A percentile compares a stretch with the other conserved stretches of the same genome.
Conservation (phyloP, 306 rosid genomes). For the Crotalaria pallida region DNA sequence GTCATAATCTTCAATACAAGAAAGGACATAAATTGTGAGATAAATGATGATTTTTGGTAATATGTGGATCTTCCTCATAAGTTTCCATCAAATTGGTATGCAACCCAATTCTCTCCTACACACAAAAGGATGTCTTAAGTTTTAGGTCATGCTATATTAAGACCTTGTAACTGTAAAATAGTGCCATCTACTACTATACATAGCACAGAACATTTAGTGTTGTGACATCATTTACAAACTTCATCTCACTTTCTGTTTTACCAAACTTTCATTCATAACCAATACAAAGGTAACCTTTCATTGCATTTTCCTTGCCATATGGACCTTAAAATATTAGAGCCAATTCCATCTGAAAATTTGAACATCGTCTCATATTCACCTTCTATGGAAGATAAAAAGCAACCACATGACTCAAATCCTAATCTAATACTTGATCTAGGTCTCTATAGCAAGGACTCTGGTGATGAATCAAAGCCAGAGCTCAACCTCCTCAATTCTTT, state of each 20-base stretch:
- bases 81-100: slow-evolving; percentile 42
- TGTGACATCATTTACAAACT: slow-evolving; percentile 26
- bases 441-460: slow-evolving; percentile 46
- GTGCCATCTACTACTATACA: slow-evolving; percentile 48
- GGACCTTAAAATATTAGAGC: slow-evolving; percentile 36
- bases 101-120: slow-evolving; percentile 16
- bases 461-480: slow-evolving; percentile 47
- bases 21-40: too few species aligned
- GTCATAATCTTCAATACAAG: too few species aligned
- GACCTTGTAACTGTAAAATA: slow-evolving; percentile 79
- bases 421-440: slow-evolving; percentile 59
- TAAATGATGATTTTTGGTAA: too few species aligned
- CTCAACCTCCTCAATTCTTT: slow-evolving; percentile 72
- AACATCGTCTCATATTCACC: slow-evolving; percentile 26
- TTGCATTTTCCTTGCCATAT: slow-evolving; percentile 20
- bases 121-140: slow-evolving; percentile 36
- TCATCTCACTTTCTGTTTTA: slow-evolving; percentile 32
- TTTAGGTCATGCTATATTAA: slow-evolving; percentile 57
- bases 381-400: slow-evolving; percentile 7
- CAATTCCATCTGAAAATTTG: slow-evolving; percentile 41
- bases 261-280: slow-evolving; percentile 22
- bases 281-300: slow-evolving; percentile 7
- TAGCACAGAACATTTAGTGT: slow-evolving; percentile 37
- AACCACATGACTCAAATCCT: slow-evolving; percentile 14
- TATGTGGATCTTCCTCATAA: slow-evolving; percentile 24